phyloP scores from a whole-genome alignment of 495 filamentous ascomycete genomes.

The Penicillium roqueforti region DNA sequence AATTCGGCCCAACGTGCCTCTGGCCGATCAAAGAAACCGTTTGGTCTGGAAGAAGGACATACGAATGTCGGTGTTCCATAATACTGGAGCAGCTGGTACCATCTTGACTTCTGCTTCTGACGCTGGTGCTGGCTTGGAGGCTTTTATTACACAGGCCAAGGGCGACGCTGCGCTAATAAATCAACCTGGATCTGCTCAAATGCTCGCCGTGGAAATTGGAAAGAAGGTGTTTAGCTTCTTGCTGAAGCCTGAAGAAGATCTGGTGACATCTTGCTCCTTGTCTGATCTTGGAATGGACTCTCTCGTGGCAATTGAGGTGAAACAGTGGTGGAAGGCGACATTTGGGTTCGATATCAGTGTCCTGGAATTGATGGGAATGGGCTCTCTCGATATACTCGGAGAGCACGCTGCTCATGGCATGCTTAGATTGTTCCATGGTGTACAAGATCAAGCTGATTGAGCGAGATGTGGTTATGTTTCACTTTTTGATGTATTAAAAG shows the following conservation, averaged over 20 bases:
- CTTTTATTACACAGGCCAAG: conserved; percentile 12
- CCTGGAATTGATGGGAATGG: conserved; percentile 60
- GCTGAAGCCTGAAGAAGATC: conserved; percentile 21
- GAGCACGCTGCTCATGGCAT: background rate
- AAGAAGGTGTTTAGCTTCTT: conserved; percentile 30
- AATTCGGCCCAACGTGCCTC: background rate
- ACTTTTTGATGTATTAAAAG: too few relatives aligned
- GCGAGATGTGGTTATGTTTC: background rate
- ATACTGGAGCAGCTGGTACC: background rate
- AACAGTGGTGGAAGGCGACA: conserved; percentile 34
- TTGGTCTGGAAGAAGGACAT: conserved; percentile 21
- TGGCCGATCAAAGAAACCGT: conserved; percentile 13
- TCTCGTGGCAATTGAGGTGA: conserved; percentile 42
- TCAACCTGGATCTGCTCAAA: conserved; percentile 16
- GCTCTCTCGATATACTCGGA: background rate
- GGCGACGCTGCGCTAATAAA: conserved; percentile 2
- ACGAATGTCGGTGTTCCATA: conserved; percentile 28
- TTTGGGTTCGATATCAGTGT: conserved; percentile 35
- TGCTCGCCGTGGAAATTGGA: conserved; percentile 46
- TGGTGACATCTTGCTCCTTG: conserved; percentile 34
- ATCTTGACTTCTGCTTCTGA: background rate
- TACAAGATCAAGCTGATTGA: background rate
- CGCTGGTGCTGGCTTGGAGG: conserved; percentile 3
- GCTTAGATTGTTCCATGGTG: background rate
- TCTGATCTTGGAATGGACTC: conserved; percentile 42